Evolutionary conservation across 2,329 filamentous ascomycete genomes (phyloP).

Genomic region (Colletotrichum sp.): DNA sequence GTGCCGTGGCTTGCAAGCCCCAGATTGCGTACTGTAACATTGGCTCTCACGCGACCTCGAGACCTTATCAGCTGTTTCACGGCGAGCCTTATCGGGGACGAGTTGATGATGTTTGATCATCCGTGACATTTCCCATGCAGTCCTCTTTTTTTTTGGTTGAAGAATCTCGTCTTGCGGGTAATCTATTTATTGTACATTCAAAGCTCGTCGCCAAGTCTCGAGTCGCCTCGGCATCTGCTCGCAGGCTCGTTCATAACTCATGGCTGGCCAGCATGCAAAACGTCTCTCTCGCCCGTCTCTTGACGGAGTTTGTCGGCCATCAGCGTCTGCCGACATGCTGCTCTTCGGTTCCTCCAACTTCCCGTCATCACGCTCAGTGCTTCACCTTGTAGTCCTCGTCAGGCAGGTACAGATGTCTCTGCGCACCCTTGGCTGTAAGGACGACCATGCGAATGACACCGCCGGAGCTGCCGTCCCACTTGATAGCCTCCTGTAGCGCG

Average conservation of each 20-base stretch:
- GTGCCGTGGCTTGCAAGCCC: background rate
- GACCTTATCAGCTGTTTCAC: background rate
- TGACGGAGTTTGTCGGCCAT: background rate
- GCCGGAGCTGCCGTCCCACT: constrained; percentile 98
- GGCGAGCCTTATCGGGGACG: background rate
- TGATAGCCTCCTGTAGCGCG: constrained; percentile 91
- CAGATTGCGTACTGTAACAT: background rate
- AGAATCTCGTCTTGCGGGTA: constrained; percentile 14
- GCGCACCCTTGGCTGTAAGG: constrained; percentile 85
- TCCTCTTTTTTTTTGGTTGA: background rate
- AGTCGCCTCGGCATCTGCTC: constrained; percentile 7
- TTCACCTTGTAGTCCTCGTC: constrained; percentile 84
- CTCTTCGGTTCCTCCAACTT: background rate
- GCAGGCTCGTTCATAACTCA: constrained; percentile 11
- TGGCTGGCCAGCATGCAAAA: constrained; percentile 2
- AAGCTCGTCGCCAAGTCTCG: constrained; percentile 8
- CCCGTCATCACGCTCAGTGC: constrained; percentile 47
- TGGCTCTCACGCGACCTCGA: background rate
- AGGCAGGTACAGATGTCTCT: constrained; percentile 93
- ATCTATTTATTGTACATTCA: constrained; percentile 23
- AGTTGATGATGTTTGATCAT: background rate
- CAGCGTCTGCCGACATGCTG: background rate
- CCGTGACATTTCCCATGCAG: background rate
- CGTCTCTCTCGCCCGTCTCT: background rate
- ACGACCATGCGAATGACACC: constrained; percentile 99